Conservation (phyloP, 2,329 filamentous ascomycete species). For the Alternaria sp. region DNA sequence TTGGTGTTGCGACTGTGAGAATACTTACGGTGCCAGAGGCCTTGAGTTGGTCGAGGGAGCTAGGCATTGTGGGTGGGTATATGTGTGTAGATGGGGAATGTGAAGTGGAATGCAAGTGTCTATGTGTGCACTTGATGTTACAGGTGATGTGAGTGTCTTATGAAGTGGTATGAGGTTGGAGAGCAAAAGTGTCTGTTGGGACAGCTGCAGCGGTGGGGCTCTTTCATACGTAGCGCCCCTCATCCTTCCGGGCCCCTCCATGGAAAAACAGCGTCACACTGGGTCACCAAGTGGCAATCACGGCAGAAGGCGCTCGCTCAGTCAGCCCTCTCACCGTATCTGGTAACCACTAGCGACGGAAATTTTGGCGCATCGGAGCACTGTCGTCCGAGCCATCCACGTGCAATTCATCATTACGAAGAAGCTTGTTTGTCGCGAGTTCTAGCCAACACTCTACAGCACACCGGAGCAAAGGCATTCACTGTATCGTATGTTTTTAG, state of each 20-base stretch:
- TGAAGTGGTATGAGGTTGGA: conserved; percentile 11
- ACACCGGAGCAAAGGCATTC: background rate
- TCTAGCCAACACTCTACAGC: background rate
- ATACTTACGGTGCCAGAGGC: conserved; percentile 89
- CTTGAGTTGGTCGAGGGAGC: conserved; percentile 96
- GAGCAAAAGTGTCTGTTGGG: conserved; percentile 29
- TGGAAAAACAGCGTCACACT: conserved; percentile 46
- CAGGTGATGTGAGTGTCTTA: conserved; percentile 10
- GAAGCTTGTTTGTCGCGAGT: background rate
- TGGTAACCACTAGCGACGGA: conserved; percentile 10
- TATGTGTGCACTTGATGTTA: conserved; percentile 13
- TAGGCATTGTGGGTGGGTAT: conserved; percentile 69
- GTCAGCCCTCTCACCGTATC: background rate
- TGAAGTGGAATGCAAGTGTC: background rate
- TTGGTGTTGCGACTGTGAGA: conserved; percentile 28
- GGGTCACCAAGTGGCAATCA: conserved; percentile 47
- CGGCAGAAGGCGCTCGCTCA: background rate
- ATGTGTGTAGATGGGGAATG: conserved; percentile 27
- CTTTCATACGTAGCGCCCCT: conserved; percentile 32
- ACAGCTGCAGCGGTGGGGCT: conserved; percentile 23
- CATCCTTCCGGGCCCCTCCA: conserved; percentile 33
- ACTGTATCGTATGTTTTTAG: background rate
- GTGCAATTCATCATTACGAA: background rate
- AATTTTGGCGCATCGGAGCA: conserved; percentile 24
- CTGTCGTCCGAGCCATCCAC: conserved; percentile 30